Evolutionary conservation across 2,329 filamentous ascomycete species (phyloP).

Genomic region (Diaporthe sp.): DNA sequence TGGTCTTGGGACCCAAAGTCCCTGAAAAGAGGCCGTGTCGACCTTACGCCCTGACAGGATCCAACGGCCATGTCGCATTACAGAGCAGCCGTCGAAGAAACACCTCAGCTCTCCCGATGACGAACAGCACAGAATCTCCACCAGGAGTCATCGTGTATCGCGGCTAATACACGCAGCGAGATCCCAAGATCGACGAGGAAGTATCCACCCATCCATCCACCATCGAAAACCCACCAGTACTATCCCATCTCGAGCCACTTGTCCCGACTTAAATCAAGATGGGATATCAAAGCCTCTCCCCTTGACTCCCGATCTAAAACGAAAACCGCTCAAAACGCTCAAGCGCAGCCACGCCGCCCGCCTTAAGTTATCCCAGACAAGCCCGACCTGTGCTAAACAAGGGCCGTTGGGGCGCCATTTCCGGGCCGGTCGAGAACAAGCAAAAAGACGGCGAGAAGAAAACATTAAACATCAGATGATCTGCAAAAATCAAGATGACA

Average conservation of each 20-base stretch:
- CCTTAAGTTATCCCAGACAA: too few relatives aligned
- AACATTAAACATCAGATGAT: neutral
- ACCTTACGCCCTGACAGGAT: neutral
- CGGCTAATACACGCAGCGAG: neutral
- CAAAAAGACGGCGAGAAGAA: neutral
- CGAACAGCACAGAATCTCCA: neutral
- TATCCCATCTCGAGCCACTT: neutral
- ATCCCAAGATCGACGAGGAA: neutral
- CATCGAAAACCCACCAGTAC: neutral
- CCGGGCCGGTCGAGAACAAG: neutral
- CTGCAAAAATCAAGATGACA: constrained; percentile 1
- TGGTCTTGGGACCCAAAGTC: neutral
- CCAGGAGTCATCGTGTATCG: neutral
- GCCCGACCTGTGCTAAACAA: too few relatives aligned
- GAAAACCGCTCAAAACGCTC: neutral
- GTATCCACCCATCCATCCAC: neutral
- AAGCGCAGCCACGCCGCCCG: constrained; percentile 21
- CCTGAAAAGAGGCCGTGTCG: too few relatives aligned
- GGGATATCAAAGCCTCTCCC: neutral
- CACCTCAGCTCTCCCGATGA: neutral
- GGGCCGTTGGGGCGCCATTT: neutral
- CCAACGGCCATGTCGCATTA: too few relatives aligned
- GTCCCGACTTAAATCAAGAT: neutral
- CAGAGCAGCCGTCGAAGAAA: neutral
- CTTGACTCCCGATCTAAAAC: neutral